Percentiles rank a stretch among this genome's conserved stretches.
Evolutionary conservation across 495 filamentous ascomycete species (phyloP).

Genomic region (Penicillium macrosclerotiorum): DNA sequence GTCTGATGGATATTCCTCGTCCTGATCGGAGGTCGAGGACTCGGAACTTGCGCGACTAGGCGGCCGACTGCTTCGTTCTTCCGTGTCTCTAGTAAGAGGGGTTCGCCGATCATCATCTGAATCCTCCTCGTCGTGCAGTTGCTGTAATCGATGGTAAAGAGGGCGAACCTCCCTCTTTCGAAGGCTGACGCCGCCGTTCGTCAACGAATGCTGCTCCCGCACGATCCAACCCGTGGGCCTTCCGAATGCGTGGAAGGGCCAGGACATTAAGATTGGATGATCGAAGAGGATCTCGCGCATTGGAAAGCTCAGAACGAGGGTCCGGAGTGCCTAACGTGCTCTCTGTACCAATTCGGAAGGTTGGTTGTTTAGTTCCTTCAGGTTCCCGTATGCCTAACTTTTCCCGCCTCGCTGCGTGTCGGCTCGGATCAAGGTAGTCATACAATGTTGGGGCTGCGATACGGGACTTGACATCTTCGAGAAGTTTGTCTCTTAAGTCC

Average conservation of each 20-base stretch:
- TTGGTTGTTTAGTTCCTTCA: slow-evolving; percentile 48
- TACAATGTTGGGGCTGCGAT: slow-evolving; percentile 80
- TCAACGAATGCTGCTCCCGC: slow-evolving; percentile 71
- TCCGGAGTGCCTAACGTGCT: slow-evolving; percentile 64
- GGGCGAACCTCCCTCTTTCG: slow-evolving; percentile 53
- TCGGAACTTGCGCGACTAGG: slow-evolving; percentile 73
- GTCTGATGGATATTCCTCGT: slow-evolving; percentile 51
- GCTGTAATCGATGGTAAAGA: slow-evolving; percentile 56
- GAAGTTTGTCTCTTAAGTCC: slow-evolving; percentile 80
- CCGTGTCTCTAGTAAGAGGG: slow-evolving; percentile 67
- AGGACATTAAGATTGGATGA: slow-evolving; percentile 56
- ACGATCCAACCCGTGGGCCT: slow-evolving; percentile 58
- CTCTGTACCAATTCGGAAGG: slow-evolving; percentile 50
- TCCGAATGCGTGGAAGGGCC: slow-evolving; percentile 69
- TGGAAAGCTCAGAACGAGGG: slow-evolving; percentile 47
- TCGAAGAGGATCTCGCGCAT: slow-evolving; percentile 29
- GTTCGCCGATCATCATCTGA: slow-evolving; percentile 58
- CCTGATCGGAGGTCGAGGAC: slow-evolving; percentile 61
- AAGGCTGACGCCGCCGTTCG: slow-evolving; percentile 63
- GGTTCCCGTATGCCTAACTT: slow-evolving; percentile 75
- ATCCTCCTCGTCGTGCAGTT: slow-evolving; percentile 57
- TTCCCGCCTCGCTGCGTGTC: slow-evolving; percentile 70
- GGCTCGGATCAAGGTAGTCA: slow-evolving; percentile 77
- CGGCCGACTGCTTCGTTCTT: slow-evolving; percentile 79
- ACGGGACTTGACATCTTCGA: slow-evolving; percentile 81